These are phyloP conservation scores for Aspergillus diversus DNA, from an alignment of 495 filamentous ascomycete species.

Conservation along the genomic window DNA sequence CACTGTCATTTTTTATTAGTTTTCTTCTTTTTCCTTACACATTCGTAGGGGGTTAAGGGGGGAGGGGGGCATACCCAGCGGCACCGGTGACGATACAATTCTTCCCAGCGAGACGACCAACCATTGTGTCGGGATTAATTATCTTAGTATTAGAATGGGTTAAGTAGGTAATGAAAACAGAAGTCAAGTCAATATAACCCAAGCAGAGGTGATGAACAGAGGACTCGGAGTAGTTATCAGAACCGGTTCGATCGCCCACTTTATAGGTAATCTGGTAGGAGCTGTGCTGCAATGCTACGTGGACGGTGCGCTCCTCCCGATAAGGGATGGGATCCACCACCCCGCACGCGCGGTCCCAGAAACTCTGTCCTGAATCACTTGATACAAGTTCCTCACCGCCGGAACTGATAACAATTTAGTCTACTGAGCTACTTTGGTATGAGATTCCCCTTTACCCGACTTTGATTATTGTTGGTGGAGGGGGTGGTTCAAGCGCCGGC, in stretches of 20 bases:
- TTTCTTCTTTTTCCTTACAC: no score
- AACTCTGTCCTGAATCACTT: background rate
- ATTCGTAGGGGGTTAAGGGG: background rate
- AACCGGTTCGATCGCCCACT: background rate
- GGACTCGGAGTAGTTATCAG: background rate
- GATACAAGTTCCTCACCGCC: background rate
- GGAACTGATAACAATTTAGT: background rate
- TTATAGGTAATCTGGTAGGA: no score
- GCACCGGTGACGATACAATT: conserved; percentile 91
- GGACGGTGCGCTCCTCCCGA: background rate
- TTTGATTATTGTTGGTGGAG: no score
- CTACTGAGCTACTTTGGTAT: background rate
- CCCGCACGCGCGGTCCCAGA: background rate
- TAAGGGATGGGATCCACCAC: background rate
- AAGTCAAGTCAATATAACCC: background rate
- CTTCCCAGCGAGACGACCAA: conserved; percentile 76
- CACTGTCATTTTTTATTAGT: conserved; percentile 51
- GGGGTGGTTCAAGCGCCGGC: background rate
- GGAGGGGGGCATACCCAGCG: conserved; percentile 68
- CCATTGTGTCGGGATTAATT: conserved; percentile 24
- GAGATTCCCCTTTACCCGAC: no score
- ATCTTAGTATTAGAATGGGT: background rate
- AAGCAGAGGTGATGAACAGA: background rate
- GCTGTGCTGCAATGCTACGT: background rate
- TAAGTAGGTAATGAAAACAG: background rate